Evolutionary conservation across 192 early-diverging fungal species (phyloP), one percentile per base, ranked within the genome.

Genomic region (Lunasporangiospora selenospora): DNA sequence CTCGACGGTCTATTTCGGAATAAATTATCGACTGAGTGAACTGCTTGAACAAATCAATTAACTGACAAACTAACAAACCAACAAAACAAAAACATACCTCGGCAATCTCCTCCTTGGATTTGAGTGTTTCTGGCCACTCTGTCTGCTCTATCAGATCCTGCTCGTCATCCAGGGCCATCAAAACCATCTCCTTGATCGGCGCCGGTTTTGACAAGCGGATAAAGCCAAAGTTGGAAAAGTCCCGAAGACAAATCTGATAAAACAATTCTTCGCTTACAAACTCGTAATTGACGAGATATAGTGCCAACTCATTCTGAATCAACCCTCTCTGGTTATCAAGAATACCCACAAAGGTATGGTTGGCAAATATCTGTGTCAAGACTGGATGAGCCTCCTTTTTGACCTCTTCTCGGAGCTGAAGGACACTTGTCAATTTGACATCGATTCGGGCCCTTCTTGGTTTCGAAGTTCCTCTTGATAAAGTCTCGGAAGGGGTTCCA

Each of bases 191-290:
- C 44, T 77, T 63, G 49, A 97, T 88, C 13, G 87, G 70, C 23
- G 85, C 83, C 5, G 92, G 82, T 2, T 67, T 76, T 11, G 88
- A 80, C 32, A 95, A 76, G 18, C 79, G 46, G 26, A 96, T 83
- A 30, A 64, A 80, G 4, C 95, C 97, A 75, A 93, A 96, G 62
- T 99, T 99, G 47, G 84, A 85, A 75, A 99, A 96, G 30, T 92
- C 89, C 21, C 78, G 77, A 15, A 98, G 62, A 32, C 76, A 77
- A 2, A 94, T 78, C 65, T 99, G 95, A 77, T 97, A 95, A 62
- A 99, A 94, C 29, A 99, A 77, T 44, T 94, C 91, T 53, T 89
- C 88, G 69, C 92, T 93, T 39, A 90, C 57, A 29, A 85, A 82
- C 56, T 86, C 80, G 62, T 89, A 93, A 48, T 99, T 87, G 6